These are phyloP conservation scores for Phialophora chinensis DNA, from an alignment of 2,329 filamentous ascomycete species.

Conservation along the genomic window DNA sequence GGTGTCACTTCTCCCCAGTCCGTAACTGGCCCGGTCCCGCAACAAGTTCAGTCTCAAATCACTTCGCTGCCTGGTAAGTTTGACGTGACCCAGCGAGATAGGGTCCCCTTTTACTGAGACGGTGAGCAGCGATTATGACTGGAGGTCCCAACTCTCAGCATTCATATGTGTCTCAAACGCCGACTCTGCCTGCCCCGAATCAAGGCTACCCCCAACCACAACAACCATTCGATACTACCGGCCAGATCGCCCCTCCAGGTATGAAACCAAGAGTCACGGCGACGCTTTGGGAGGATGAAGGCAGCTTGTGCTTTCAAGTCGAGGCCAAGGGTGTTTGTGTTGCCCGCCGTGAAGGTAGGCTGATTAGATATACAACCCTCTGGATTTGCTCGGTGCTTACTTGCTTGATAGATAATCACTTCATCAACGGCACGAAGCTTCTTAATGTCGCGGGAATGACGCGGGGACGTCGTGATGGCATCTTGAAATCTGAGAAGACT, in stretches of 20 bases:
- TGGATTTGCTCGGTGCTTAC: constrained; percentile 20
- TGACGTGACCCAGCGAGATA: background rate
- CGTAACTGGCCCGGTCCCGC: constrained; percentile 70
- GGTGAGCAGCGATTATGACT: constrained; percentile 48
- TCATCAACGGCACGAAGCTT: constrained; percentile 98
- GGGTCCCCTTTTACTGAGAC: constrained; percentile 22
- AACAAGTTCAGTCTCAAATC: constrained; percentile 70
- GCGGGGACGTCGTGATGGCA: constrained; percentile 89
- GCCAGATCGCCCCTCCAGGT: constrained; percentile 86
- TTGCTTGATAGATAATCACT: constrained; percentile 79
- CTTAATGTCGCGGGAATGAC: constrained; percentile 99
- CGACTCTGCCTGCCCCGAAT: constrained; percentile 40
- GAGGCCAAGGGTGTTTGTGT: constrained; percentile 96
- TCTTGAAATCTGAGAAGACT: constrained; percentile 96
- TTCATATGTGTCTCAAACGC: constrained; percentile 34
- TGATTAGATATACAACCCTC: background rate
- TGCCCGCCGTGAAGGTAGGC: constrained; percentile 83
- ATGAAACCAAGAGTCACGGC: constrained; percentile 97
- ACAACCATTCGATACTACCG: constrained; percentile 80
- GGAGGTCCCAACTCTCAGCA: constrained; percentile 30
- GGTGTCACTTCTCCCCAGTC: constrained; percentile 81
- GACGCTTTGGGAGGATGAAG: constrained; percentile 97
- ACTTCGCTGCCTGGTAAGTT: constrained; percentile 65
- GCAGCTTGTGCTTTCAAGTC: constrained; percentile 95
- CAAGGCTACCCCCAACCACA: constrained; percentile 54